Percentiles rank a stretch among this genome's conserved stretches.
These are phyloP conservation scores for Arabidopsis lyrata DNA, from an alignment of 441 rosid species.

Conservation along the genomic window DNA sequence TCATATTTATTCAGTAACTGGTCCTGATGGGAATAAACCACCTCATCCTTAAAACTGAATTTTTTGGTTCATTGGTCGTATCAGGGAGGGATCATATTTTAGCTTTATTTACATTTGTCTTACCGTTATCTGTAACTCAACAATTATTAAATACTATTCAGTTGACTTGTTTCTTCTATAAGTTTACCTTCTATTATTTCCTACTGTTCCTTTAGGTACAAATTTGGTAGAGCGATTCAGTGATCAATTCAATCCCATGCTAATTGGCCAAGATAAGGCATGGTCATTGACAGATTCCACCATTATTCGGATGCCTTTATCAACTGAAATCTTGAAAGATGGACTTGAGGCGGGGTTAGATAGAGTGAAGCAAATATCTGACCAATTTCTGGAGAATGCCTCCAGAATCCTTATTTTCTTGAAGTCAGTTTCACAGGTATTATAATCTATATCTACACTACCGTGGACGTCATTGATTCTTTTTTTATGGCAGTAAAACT, in stretches of 20 bases:
- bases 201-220: conserved; percentile 63
- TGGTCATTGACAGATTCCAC: conserved; percentile 82
- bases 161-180: conserved; percentile 20
- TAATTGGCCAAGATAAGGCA: conserved; percentile 76
- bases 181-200: conserved; percentile 22
- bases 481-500: conserved; percentile 4
- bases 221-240: conserved; percentile 81
- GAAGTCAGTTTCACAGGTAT: conserved; percentile 92
- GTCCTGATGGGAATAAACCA: background rate
- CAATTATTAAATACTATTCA: conserved; percentile 13
- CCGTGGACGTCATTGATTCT: conserved; percentile 5
- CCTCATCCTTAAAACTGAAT: conserved; percentile 11
- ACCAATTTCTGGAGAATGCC: conserved; percentile 79
- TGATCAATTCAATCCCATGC: conserved; percentile 94
- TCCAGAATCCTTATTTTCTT: conserved; percentile 83
- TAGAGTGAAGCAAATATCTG: conserved; percentile 73
- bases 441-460: conserved; percentile 22
- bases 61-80: conserved; percentile 1
- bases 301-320: conserved; percentile 94
- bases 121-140: conserved; percentile 10
- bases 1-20: conserved; percentile 4
- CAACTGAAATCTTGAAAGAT: conserved; percentile 78
- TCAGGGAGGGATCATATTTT: conserved; percentile 20
- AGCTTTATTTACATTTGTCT: conserved; percentile 3
- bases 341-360: conserved; percentile 79